A percentile compares a stretch with the other conserved stretches of the same genome.
Evolutionary conservation across 257 asterid species (phyloP).

Genomic region (Solanum sejunctum): DNA sequence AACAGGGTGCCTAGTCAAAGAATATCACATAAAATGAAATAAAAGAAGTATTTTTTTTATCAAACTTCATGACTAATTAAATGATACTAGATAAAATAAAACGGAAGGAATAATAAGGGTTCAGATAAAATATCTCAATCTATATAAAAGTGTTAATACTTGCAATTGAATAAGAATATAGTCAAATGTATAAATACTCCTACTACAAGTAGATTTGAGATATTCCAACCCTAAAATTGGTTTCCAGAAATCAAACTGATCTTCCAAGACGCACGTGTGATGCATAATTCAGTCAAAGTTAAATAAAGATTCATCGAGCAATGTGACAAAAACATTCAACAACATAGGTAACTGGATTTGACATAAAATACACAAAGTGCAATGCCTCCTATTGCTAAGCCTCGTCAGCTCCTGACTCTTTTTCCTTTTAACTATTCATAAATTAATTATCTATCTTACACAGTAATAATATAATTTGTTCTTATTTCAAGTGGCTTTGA

Average conservation of each 20-base stretch:
- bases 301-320: constrained; percentile 2
- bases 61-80: no score
- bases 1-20: no score
- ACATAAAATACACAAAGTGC: not conserved
- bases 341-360: constrained; percentile 2
- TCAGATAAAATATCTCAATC: no score
- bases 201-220: not conserved
- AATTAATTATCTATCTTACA: not conserved
- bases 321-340: constrained; percentile 2
- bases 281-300: not conserved
- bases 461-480: not conserved
- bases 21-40: no score
- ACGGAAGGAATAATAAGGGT: no score
- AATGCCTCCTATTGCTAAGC: not conserved
- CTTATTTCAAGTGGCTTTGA: not conserved
- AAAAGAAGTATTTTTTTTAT: no score
- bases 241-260: not conserved
- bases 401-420: not conserved
- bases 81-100: no score
- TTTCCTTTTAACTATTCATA: not conserved
- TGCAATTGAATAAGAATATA: no score
- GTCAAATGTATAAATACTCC: not conserved
- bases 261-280: not conserved
- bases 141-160: no score
- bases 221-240: not conserved